These are phyloP conservation scores for Populus deltoides DNA, from an alignment of 345 rosid genomes.

Conservation along the genomic window DNA sequence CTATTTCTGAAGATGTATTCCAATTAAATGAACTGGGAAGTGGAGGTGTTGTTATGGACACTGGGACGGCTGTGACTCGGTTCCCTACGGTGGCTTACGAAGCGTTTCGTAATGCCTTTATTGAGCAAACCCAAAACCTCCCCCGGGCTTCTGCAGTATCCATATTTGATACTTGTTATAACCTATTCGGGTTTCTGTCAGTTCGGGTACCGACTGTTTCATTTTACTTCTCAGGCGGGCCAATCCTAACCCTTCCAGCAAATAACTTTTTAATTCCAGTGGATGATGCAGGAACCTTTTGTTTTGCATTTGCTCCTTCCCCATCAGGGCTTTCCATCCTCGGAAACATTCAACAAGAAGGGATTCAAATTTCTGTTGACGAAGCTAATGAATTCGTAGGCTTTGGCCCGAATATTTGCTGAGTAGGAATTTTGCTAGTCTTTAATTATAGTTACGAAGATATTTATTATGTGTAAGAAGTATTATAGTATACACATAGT, in stretches of 20 bases:
- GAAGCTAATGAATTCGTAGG: slow-evolving; percentile 94
- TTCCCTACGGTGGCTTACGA: slow-evolving; percentile 63
- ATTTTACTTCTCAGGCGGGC: slow-evolving; percentile 79
- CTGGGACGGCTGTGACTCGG: slow-evolving; percentile 93
- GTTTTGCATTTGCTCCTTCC: slow-evolving; percentile 86
- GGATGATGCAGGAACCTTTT: slow-evolving; percentile 76
- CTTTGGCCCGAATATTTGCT: slow-evolving; percentile 89
- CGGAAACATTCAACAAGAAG: slow-evolving; percentile 96
- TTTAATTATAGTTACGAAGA: not conserved
- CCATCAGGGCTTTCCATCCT: slow-evolving; percentile 73
- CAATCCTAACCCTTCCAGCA: slow-evolving; percentile 79
- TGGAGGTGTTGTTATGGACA: slow-evolving; percentile 97
- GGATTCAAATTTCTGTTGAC: slow-evolving; percentile 87
- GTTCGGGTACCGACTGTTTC: slow-evolving; percentile 92
- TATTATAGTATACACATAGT: not conserved
- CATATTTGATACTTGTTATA: slow-evolving; percentile 88
- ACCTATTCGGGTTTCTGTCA: slow-evolving; percentile 62
- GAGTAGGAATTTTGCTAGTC: slow-evolving; percentile 29
- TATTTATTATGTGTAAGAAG: not conserved
- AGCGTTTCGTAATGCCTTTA: slow-evolving; percentile 67
- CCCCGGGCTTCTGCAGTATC: slow-evolving; percentile 75
- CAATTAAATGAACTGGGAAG: slow-evolving; percentile 48
- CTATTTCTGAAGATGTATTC: slow-evolving; percentile 58
- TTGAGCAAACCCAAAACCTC: slow-evolving; percentile 62
- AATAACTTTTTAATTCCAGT: slow-evolving; percentile 88